Conservation (phyloP, 2,329 filamentous ascomycete genomes). For the Fusarium compactum region DNA sequence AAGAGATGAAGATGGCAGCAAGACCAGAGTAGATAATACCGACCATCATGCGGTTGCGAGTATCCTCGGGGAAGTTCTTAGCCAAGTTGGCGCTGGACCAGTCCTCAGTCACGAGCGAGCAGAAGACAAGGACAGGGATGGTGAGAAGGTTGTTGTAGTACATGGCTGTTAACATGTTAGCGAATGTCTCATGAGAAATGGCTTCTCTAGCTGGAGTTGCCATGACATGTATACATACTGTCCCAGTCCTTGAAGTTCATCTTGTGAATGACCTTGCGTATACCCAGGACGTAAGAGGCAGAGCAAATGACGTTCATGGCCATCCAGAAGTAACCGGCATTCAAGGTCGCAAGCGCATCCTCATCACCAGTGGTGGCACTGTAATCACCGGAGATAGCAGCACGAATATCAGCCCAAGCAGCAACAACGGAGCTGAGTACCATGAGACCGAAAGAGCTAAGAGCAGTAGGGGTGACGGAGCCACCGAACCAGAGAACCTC, state of each 20-base stretch:
- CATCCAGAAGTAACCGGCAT: slow-evolving; percentile 98
- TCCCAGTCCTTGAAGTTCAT: slow-evolving; percentile 99
- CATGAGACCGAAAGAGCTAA: slow-evolving; percentile 96
- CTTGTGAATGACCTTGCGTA: slow-evolving; percentile 99
- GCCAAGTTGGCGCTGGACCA: slow-evolving; percentile 88
- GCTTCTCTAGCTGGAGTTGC: neutral
- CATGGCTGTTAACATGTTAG: slow-evolving; percentile 77
- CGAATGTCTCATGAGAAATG: neutral
- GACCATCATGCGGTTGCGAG: slow-evolving; percentile 81
- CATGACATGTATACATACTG: slow-evolving; percentile 71
- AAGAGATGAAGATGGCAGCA: slow-evolving; percentile 96
- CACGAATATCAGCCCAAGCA: slow-evolving; percentile 96
- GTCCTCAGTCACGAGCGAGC: slow-evolving; percentile 87
- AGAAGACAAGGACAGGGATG: slow-evolving; percentile 87
- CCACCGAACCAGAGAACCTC: slow-evolving; percentile 99
- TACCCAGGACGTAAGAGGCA: slow-evolving; percentile 87
- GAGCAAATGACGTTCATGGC: slow-evolving; percentile 95
- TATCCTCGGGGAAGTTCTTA: slow-evolving; percentile 86
- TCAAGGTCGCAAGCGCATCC: slow-evolving; percentile 86
- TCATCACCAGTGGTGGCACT: slow-evolving; percentile 55
- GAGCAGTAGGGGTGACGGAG: slow-evolving; percentile 84
- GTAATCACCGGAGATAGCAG: slow-evolving; percentile 74
- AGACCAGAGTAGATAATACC: slow-evolving; percentile 96
- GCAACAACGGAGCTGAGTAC: slow-evolving; percentile 94
- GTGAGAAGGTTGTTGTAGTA: slow-evolving; percentile 99